Evolutionary conservation across 805 yeast genomes (phyloP), one percentile per base, ranked within the genome.

Genomic region (Cyberlindnera meyerae): DNA sequence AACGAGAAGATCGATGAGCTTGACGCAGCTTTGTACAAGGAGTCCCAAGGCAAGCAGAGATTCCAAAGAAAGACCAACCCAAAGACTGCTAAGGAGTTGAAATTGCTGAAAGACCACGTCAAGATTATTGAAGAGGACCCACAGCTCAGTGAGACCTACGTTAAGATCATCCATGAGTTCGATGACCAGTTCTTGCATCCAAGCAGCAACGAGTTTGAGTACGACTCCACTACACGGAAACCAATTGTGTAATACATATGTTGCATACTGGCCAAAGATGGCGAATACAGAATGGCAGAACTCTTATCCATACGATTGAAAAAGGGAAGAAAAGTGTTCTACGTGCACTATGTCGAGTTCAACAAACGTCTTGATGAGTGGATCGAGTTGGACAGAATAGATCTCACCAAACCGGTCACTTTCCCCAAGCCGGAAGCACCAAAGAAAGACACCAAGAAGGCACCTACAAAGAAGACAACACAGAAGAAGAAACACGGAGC

Each of bases 281-380:
- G 77, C 20, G 88, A 82, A 45, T 73, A 70, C 43, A 68, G 96
- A 43, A 58, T 78, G 24, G 97, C 97, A 2, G 98, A 93, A 57
- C 77, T 93, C 29, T 64, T 93, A 30, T 86, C 89, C 14, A 71
- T 77, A 33, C 86, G 84, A 44, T 61, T 73, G 31, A 78, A 84
- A 52, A 82, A 87, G 56, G 86, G 89, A 11, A 75, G 82, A 43
- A 76, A 78, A 22, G 84, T 77, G 47, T 89, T 82, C 59, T 93
- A 93, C 57, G 96, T 93, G 21, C 99, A 93, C 60, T 93, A 88
- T 63, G 86, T 79, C 36, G 96, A 89, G 49, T 93, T 81, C 68
- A 93, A 93, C 66, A 93, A 93, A 61, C 82, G 99, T 60, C 71
- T 93, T 49, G 99, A 93, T 64, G 98, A 93, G 60, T 90, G 97